Base-by-base conservation (phyloP, 805 yeast genomes). In the Limtongia smithiae region DNA sequence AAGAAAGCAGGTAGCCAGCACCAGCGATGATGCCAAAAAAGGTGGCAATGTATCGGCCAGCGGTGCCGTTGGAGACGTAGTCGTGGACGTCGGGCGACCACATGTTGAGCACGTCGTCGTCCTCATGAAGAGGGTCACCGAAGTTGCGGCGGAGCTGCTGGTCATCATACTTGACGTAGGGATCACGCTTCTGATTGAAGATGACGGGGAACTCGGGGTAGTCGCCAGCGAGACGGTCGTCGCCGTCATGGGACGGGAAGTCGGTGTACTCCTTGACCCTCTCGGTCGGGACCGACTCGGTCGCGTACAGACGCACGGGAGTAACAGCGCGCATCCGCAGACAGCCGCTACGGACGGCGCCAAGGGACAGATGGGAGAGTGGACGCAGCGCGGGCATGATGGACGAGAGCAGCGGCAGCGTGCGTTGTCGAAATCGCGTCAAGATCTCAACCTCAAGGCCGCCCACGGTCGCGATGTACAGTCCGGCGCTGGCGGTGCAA, bases 51-150 rank as follows among this genome's bases (percentile, higher is more conserved):
- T 79, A 79, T 59, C 68, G 74, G 45, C 80, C 66, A 1, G 95
- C 94, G 28, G 78, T 75, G 39, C 67, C 63, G 67, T 84, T 83
- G 34, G 77, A 70, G 30, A 80, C 83, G 33, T 72, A 66, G 59
- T 81, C 80, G 65, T 73, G 79, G 62, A 81, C 76, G 62, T 86
- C 94, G 11, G 95, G 93, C 7, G 95, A 78, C 95, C 95, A 86
- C 74, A 85, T 76, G 66, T 86, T 90, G 62, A 81, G 73, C 66
- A 78, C 70, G 63, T 86, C 95, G 58, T 82, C 84, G 60, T 81
- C 79, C 47, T 81, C 79, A 65, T 81, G 81, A 57, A 85, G 66
- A 14, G 88, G 85, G 55, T 86, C 89, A 57, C 79, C 77, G 57
- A 78, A 73, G 72, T 86, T 85, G 69, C 94, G 80, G 71, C 91